Evolutionary conservation across 768 basidiomycete species (phyloP).

Genomic region (Amanita subjunquillea): DNA sequence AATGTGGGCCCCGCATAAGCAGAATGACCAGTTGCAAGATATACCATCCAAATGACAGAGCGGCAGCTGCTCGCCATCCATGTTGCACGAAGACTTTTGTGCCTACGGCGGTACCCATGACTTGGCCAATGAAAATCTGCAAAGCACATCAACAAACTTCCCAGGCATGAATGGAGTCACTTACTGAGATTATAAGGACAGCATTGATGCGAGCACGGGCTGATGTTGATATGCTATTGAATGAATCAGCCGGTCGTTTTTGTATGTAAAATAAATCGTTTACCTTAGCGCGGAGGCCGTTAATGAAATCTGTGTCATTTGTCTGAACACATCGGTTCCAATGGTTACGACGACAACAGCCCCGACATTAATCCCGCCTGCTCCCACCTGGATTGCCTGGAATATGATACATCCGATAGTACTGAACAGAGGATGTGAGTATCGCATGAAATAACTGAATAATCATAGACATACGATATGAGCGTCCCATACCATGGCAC

Average conservation of each 20-base stretch:
- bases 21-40: constrained; percentile 48
- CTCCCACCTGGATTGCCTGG: constrained; percentile 56
- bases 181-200: constrained; percentile 57
- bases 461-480: background rate
- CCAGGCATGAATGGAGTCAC: constrained; percentile 8
- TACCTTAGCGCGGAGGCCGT: constrained; percentile 51
- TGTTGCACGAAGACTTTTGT: constrained; percentile 56
- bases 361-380: constrained; percentile 58
- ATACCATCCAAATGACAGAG: constrained; percentile 48
- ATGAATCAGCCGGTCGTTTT: constrained; percentile 7
- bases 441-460: background rate
- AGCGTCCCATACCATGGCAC: constrained; percentile 74
- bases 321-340: constrained; percentile 66
- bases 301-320: constrained; percentile 61
- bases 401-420: constrained; percentile 36
- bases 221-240: constrained; percentile 25
- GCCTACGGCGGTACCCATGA: constrained; percentile 71
- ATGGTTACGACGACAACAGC: constrained; percentile 64
- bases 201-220: constrained; percentile 72
- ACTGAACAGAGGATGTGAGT: constrained; percentile 18
- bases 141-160: background rate
- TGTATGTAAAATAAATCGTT: constrained; percentile 6
- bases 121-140: constrained; percentile 69
- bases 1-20: constrained; percentile 61
- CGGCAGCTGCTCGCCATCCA: constrained; percentile 64